phyloP scores from a whole-genome alignment of 208 protist species.

The Trichomonas tenax region DNA sequence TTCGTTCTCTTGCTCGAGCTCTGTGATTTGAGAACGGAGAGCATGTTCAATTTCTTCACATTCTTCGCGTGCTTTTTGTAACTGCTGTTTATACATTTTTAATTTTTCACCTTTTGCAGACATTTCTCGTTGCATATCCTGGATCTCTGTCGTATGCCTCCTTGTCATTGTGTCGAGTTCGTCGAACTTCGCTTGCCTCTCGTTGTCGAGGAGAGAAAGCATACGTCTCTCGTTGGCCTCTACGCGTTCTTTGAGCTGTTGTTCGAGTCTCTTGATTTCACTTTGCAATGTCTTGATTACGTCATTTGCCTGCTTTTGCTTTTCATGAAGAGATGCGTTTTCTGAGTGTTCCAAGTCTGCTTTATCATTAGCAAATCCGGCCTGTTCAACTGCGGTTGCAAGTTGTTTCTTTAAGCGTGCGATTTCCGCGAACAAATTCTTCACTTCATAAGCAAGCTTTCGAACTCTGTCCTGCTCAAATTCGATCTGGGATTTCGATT shows the following conservation, averaged over 20 bases:
- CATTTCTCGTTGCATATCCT: background rate
- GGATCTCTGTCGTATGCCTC: background rate
- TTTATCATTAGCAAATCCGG: background rate
- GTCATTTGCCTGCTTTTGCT: background rate
- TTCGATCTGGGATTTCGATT: background rate
- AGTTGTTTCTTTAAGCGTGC: background rate
- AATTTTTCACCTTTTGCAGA: background rate
- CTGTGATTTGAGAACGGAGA: background rate
- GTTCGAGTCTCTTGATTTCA: background rate
- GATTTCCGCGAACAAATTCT: background rate
- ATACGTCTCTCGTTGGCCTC: background rate
- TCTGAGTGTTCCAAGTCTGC: background rate
- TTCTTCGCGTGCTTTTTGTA: background rate
- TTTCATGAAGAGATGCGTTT: background rate
- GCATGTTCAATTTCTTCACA: background rate
- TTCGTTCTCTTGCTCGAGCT: background rate
- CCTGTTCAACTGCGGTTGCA: background rate
- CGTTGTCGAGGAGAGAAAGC: background rate
- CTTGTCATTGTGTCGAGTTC: background rate
- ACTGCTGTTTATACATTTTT: background rate
- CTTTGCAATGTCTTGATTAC: background rate
- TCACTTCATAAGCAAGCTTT: background rate
- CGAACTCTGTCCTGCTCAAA: background rate
- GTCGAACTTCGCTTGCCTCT: background rate
- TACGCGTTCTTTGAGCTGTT: background rate